phyloP scores from a whole-genome alignment of 208 protist species.

The Crithidia bombi region DNA sequence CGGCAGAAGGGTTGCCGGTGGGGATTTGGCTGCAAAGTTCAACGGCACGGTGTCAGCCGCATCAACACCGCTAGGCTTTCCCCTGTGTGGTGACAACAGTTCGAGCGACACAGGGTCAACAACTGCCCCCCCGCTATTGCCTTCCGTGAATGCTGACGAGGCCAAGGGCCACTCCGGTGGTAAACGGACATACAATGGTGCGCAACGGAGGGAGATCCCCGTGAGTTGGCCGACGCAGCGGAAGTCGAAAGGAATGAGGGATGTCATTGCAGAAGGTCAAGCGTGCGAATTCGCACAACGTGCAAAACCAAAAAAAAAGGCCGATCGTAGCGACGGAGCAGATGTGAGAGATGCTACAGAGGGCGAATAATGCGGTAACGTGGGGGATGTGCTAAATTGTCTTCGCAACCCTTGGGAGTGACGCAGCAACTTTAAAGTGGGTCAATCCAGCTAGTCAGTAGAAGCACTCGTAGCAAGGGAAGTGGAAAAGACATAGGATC shows the following conservation, averaged over 20 bases:
- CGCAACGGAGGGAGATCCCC: conserved; percentile 32
- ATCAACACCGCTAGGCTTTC: background rate
- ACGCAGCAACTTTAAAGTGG: no score
- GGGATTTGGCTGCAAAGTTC: background rate
- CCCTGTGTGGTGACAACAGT: background rate
- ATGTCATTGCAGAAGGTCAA: conserved; percentile 16
- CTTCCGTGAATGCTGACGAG: background rate
- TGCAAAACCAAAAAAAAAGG: background rate
- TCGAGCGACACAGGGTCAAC: background rate
- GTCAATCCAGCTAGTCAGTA: no score
- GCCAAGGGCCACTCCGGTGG: background rate
- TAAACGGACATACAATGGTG: conserved; percentile 24
- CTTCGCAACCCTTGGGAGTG: no score
- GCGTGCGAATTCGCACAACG: background rate
- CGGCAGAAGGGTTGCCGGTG: background rate
- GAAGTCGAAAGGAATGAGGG: conserved; percentile 36
- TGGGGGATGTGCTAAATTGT: no score
- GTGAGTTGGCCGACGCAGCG: conserved; percentile 31
- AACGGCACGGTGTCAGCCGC: background rate
- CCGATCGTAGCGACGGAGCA: no score
- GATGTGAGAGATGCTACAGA: no score
- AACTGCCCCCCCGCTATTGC: no score
- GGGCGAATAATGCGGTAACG: no score
- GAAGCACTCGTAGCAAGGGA: no score
- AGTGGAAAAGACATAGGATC: no score